Conservation (phyloP, 108 stramenopile species). For the Skeletonema potamos region DNA sequence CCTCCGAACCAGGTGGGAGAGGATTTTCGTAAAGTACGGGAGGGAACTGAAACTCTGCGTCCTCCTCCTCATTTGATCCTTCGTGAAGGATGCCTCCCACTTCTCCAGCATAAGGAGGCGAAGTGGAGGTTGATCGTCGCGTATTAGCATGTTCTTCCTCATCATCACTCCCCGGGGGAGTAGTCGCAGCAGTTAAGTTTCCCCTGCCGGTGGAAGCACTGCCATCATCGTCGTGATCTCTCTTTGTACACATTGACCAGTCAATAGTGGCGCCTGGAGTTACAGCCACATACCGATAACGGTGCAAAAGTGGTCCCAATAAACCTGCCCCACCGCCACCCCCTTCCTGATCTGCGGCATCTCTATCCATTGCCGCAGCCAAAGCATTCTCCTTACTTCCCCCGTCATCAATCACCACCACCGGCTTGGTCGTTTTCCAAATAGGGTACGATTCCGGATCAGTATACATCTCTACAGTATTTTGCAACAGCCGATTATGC, state of each 20-base stretch:
- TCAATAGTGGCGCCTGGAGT: slow-evolving; percentile 72
- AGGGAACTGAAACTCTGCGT: slow-evolving; percentile 15
- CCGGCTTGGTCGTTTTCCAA: slow-evolving; percentile 80
- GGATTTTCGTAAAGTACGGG: slow-evolving; percentile 41
- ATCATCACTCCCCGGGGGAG: slow-evolving; percentile 37
- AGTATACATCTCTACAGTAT: slow-evolving; percentile 83
- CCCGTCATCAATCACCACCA: slow-evolving; percentile 65
- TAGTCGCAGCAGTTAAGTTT: slow-evolving; percentile 33
- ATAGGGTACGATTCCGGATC: slow-evolving; percentile 86
- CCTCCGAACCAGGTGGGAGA: neutral
- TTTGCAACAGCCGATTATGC: slow-evolving; percentile 37
- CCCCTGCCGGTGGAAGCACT: slow-evolving; percentile 28
- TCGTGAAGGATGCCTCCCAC: slow-evolving; percentile 10
- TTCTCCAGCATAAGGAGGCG: slow-evolving; percentile 8
- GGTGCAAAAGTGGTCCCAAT: slow-evolving; percentile 57
- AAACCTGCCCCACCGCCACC: neutral
- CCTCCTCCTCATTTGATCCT: slow-evolving; percentile 21
- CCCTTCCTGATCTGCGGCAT: slow-evolving; percentile 2
- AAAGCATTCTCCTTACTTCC: slow-evolving; percentile 1
- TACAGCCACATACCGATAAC: slow-evolving; percentile 86
- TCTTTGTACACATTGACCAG: slow-evolving; percentile 16
- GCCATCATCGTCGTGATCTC: slow-evolving; percentile 25
- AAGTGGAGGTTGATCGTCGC: neutral
- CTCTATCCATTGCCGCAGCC: slow-evolving; percentile 20
- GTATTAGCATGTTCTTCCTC: slow-evolving; percentile 22